Conservation (phyloP, 257 asterid genomes). For the Linderniella brevidens region DNA sequence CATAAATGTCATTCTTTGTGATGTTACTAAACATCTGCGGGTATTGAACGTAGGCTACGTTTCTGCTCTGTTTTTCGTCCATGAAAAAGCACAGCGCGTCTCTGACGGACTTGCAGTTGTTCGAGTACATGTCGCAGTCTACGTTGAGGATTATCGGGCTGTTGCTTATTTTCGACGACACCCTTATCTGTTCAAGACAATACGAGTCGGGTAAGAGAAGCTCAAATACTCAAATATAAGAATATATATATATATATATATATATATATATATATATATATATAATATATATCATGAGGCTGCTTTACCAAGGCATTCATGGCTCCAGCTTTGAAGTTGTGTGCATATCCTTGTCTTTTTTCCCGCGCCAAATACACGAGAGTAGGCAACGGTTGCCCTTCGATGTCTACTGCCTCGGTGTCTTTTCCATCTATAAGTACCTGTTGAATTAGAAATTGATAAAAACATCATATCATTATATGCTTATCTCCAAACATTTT, state of each 20-base stretch:
- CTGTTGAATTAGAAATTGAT: too few species aligned
- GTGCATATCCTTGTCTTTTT: constrained; percentile 62
- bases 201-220: background rate
- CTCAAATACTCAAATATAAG: too few species aligned
- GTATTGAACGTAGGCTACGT: constrained; percentile 54
- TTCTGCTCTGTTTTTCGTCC: constrained; percentile 55
- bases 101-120: constrained; percentile 35
- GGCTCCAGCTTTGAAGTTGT: constrained; percentile 91
- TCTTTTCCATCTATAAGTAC: constrained; percentile 43
- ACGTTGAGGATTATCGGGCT: constrained; percentile 56
- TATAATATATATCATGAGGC: background rate
- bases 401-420: constrained; percentile 25
- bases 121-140: constrained; percentile 91
- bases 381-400: constrained; percentile 42
- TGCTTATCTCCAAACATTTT: background rate
- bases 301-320: constrained; percentile 69
- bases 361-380: constrained; percentile 80
- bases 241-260: too few species aligned
- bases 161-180: constrained; percentile 68
- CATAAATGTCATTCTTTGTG: constrained; percentile 59
- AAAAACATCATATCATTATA: too few species aligned
- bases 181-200: constrained; percentile 42
- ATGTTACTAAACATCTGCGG: constrained; percentile 49
- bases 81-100: constrained; percentile 75
- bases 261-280: too few species aligned